These are phyloP conservation scores for Rosa rugosa DNA, from an alignment of 306 rosid genomes.

Conservation along the genomic window DNA sequence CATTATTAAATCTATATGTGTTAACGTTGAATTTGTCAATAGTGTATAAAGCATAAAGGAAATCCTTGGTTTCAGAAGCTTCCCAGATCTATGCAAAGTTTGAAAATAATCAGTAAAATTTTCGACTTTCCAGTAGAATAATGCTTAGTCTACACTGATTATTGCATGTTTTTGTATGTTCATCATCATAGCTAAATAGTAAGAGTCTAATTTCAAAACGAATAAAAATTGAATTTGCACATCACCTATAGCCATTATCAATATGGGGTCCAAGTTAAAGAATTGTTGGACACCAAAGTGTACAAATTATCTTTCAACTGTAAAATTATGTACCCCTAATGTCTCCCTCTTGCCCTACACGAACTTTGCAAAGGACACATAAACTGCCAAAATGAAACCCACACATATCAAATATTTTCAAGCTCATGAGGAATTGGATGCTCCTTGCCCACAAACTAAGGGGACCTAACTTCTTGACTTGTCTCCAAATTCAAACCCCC, in stretches of 20 bases:
- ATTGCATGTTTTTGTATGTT: background rate
- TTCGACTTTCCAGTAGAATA: conserved; percentile 12
- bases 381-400: conserved; percentile 31
- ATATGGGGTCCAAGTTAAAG: conserved; percentile 28
- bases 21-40: background rate
- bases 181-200: conserved; percentile 6
- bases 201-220: background rate
- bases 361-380: conserved; percentile 20
- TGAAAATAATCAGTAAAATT: background rate
- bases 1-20: background rate
- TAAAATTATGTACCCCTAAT: conserved; percentile 29
- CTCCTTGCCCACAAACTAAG: conserved; percentile 1
- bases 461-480: conserved; percentile 17
- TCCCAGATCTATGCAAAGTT: conserved; percentile 21
- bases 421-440: conserved; percentile 4
- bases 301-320: conserved; percentile 26
- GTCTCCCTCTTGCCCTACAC: conserved; percentile 41
- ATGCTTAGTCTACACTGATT: conserved; percentile 12
- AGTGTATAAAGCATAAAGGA: background rate
- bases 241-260: background rate
- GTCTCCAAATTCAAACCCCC: conserved; percentile 22
- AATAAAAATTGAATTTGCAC: background rate
- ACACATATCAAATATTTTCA: background rate
- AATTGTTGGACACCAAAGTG: conserved; percentile 31
- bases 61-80: conserved; percentile 22